Base-by-base conservation (phyloP, 352 stramenopile species). In the Achlya hypogyna region DNA sequence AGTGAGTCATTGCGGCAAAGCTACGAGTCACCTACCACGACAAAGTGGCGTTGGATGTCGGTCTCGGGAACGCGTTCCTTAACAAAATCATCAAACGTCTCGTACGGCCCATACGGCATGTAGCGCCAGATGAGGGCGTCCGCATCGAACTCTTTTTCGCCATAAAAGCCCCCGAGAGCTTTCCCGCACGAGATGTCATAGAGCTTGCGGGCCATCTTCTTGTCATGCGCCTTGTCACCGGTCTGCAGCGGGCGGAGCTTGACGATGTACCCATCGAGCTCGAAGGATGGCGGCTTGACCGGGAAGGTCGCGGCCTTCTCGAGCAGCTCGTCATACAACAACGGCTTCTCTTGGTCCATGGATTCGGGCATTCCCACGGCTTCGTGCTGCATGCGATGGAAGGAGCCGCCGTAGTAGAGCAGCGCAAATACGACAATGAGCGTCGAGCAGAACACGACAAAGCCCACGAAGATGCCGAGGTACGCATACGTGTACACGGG, bases 281-380 rank as follows among this genome's bases (percentile, higher is more conserved):
- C 18, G 22, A 91, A 69, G 20, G 67, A 58, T 58, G 72, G 53
- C 8, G 82, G 81, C 28, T 77, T 78, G 54, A 52, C 4, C 20
- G 64, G 62, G 43, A 73, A 70, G n/a, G 75, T 71, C 27, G 75
- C 79, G 0, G 79, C 72, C 5, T 75, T 69, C 43, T 70, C 76
- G 43, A 96, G 78, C 22, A 96, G 81, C 63, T 87, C 85, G 68
- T 96, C 87, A 72, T 96, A 96, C 28, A 96, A 75, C 68, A 87
- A 71, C 52, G 87, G 85, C 65, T 95, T 95, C 38, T 77, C 72
- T 69, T 95, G 83, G 14, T 75, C 81, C 32, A 84, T 58, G 20
- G 63, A 58, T 4, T 60, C 42, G 25, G 85, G 87, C 69, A 94
- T 72, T 25, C 86, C 84, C 72, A 87, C 71, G 6, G 81, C 78